Percentiles rank a stretch among this genome's conserved stretches.
Evolutionary conservation across 1,284 basidiomycete species (phyloP).

Genomic region (Meira miltonrushii): DNA sequence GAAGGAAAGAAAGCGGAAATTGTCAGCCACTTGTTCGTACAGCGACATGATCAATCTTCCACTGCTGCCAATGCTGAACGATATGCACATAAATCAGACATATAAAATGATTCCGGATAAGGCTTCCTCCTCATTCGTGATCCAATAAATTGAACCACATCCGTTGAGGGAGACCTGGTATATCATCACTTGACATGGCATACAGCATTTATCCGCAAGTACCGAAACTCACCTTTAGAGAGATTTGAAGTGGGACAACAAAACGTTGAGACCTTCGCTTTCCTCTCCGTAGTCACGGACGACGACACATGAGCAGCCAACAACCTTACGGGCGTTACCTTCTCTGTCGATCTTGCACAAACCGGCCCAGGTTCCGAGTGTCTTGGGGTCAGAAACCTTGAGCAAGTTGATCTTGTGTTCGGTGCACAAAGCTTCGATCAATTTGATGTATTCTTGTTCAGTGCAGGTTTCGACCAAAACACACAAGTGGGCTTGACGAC

Average conservation of each 20-base stretch:
- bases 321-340: slow-evolving; percentile 93
- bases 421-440: slow-evolving; percentile 97
- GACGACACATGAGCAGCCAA: slow-evolving; percentile 72
- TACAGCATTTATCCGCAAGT: neutral
- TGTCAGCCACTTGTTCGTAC: neutral
- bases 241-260: slow-evolving; percentile 94
- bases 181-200: slow-evolving; percentile 25
- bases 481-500: slow-evolving; percentile 96
- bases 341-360: slow-evolving; percentile 94
- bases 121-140: neutral
- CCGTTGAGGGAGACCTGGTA: slow-evolving; percentile 46
- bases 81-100: neutral
- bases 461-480: slow-evolving; percentile 98
- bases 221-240: slow-evolving; percentile 54
- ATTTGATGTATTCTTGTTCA: slow-evolving; percentile 99
- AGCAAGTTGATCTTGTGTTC: slow-evolving; percentile 99
- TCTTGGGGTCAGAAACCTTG: slow-evolving; percentile 94
- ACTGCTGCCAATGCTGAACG: neutral
- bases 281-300: slow-evolving; percentile 97
- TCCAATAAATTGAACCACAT: slow-evolving; percentile 5
- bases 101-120: slow-evolving; percentile 12
- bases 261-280: slow-evolving; percentile 90
- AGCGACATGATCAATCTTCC: neutral
- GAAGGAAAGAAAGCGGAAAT: neutral
- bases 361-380: slow-evolving; percentile 90